A percentile compares a stretch with the other conserved stretches of the same genome.
Conservation (phyloP, 2,329 filamentous ascomycete genomes). For the Trichoderma atrobrunneum region DNA sequence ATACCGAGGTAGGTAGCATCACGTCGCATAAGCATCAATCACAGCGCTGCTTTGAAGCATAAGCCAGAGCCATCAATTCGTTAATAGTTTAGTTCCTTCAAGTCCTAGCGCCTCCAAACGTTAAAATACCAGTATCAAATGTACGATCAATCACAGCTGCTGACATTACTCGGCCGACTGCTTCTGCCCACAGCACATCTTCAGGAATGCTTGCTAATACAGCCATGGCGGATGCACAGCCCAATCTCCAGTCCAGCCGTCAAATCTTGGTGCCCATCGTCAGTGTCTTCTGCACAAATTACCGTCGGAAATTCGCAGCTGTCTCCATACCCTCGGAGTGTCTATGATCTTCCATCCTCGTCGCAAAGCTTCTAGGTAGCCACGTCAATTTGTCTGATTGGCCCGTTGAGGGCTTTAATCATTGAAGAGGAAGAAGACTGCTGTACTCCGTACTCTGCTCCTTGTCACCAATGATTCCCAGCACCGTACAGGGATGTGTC, state of each 20-base stretch:
- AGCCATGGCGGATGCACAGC: not conserved
- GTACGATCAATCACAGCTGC: not conserved
- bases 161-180: not conserved
- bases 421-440: not conserved
- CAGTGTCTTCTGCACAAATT: not conserved
- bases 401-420: not conserved
- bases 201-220: not conserved
- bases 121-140: not conserved
- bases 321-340: not conserved
- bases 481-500: not conserved
- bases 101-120: not conserved
- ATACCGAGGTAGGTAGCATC: not conserved
- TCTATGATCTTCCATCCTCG: not conserved
- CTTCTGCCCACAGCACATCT: not conserved
- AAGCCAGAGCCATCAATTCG: not conserved
- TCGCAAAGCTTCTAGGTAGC: not conserved
- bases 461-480: not conserved
- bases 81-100: not conserved
- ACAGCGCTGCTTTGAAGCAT: not conserved
- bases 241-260: not conserved
- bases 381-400: conserved; percentile 10
- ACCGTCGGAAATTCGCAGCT: not conserved
- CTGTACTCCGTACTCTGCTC: not conserved
- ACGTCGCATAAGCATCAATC: not conserved
- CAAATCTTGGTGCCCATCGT: not conserved